Base-by-base conservation (phyloP, 306 rosid genomes). In the Medicago lupulina region DNA sequence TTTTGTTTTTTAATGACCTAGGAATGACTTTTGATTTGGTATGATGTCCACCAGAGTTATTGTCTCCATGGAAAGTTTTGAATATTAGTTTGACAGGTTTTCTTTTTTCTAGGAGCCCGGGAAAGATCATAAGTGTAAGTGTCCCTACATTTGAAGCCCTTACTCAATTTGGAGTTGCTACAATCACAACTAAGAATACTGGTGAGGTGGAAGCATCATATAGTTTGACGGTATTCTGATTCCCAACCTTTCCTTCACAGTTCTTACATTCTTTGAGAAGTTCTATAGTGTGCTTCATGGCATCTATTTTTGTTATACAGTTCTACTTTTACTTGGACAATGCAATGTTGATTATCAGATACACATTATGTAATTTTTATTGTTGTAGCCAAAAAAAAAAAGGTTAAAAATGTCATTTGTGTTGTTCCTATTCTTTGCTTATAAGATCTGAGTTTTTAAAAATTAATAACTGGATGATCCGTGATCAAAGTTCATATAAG, bases 131-230 rank as follows among this genome's bases (percentile, higher is more conserved):
- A 58, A 87, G 89, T 78, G 89, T 94, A 79, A 92, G 86, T 54
- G 78, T 92, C 80, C 96, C 98, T 65, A 80, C 95, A 59, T 92
- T 92, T 78, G 93, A 94, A 86, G 95, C 96, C 53, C 89, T 94
- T 67, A 78, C 92, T 69, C 97, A 94, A 86, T 86, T 89, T 81
- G 98, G 98, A 77, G 85, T 89, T 67, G 98, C 96, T 43, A 86
- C 91, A 50, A 62, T 94, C 75, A 78, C 93, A 17, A 80, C 97
- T 12, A 90, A 88, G 77, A 94, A 94, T 80, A 94, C 86, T 55
- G 97, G 97, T 83, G 97, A 90, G 83, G 81, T 94, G 77, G 98
- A 92, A 90, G 98, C 97, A 70, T 94, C 98, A 39, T 94, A 94
- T 86, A 82, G 97, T 77, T 89, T 94, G 78, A 94, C 98, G 96